These are phyloP conservation scores for Microsporum audouinii DNA, from an alignment of 2,329 filamentous ascomycete genomes.

Conservation along the genomic window DNA sequence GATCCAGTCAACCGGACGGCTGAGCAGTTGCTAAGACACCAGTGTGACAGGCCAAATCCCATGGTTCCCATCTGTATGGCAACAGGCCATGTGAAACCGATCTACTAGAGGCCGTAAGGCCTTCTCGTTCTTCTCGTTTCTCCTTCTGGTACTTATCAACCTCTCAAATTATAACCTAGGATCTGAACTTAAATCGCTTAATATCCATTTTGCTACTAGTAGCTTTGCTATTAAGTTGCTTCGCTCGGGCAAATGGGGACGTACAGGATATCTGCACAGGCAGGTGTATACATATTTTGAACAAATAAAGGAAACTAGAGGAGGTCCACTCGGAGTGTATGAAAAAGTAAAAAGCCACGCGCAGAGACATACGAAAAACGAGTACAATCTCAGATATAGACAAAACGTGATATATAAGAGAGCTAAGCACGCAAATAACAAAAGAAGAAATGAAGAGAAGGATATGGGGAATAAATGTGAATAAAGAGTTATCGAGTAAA, in stretches of 20 bases:
- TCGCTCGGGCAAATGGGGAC: background rate
- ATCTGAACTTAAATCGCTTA: background rate
- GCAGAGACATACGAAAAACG: background rate
- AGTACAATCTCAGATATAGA: slow-evolving; percentile 2
- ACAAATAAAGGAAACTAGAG: background rate
- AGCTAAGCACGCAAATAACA: background rate
- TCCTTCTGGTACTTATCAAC: no score
- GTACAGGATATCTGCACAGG: background rate
- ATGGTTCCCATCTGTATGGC: no score
- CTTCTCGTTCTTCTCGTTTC: no score
- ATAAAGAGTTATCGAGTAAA: background rate
- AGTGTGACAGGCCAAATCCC: background rate
- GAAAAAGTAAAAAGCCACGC: background rate
- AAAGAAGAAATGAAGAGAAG: background rate
- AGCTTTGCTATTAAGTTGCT: background rate
- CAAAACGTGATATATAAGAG: background rate
- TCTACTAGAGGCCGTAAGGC: no score
- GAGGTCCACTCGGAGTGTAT: background rate
- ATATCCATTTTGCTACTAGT: background rate
- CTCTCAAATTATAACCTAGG: no score
- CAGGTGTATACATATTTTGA: background rate
- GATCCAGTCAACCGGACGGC: background rate
- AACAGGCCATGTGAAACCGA: no score
- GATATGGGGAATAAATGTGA: background rate
- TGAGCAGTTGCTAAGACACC: background rate